Conservation (phyloP, 1,139 yeast genomes). For the Yamadazyma dendronema region DNA sequence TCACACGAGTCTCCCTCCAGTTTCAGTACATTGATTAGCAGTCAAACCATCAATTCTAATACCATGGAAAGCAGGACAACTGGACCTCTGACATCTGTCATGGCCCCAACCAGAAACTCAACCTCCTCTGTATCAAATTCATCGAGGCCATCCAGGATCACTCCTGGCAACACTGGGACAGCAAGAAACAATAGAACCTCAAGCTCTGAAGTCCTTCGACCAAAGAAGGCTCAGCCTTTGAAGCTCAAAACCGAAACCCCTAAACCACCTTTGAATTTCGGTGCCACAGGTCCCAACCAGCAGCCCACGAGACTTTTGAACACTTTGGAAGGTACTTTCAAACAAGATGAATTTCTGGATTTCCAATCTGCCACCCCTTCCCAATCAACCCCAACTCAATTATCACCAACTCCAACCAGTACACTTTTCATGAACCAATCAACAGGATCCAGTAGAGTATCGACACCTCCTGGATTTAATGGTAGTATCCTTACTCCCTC, state of each 20-base stretch:
- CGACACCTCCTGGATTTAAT: conserved; percentile 15
- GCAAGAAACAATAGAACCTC: conserved; percentile 3
- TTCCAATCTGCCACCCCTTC: conserved; percentile 17
- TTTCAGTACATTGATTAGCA: conserved; percentile 33
- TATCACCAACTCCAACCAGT: conserved; percentile 5
- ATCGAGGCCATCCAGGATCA: no score
- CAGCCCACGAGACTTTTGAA: conserved; percentile 9
- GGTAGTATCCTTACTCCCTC: conserved; percentile 12
- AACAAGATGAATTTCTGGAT: conserved; percentile 16
- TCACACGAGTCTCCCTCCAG: conserved; percentile 10
- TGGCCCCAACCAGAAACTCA: conserved; percentile 8
- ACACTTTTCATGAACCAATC: conserved; percentile 3
- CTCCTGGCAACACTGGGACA: no score
- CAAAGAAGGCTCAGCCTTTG: conserved; percentile 12
- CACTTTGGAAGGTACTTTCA: conserved; percentile 14
- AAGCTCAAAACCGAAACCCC: conserved; percentile 5
- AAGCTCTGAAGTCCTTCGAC: conserved; percentile 10
- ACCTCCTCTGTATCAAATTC: no score
- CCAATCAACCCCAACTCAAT: conserved; percentile 2
- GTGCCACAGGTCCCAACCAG: conserved; percentile 8
- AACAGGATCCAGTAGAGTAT: neutral
- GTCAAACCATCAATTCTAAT: conserved; percentile 31
- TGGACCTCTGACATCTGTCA: conserved; percentile 23
- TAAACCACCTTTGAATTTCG: conserved; percentile 7
- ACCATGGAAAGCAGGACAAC: conserved; percentile 23